Percentiles rank a stretch among this genome's conserved stretches.
Evolutionary conservation across 495 filamentous ascomycete genomes (phyloP).

Genomic region (Hypoxylon lienhwacheense): DNA sequence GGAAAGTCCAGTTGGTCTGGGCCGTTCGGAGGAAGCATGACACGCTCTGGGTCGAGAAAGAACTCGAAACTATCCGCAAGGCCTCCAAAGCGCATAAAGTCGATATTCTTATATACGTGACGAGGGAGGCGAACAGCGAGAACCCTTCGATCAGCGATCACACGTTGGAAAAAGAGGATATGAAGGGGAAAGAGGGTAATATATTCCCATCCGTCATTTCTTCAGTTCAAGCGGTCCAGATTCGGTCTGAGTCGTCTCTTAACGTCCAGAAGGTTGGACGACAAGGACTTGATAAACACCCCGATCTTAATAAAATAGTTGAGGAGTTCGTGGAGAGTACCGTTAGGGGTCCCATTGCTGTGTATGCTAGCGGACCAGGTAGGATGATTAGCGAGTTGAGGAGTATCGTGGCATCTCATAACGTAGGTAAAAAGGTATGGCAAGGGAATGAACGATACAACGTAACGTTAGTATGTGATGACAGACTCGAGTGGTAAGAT

Average conservation of each 20-base stretch:
- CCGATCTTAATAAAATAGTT: slow-evolving; percentile 43
- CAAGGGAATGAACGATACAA: slow-evolving; percentile 58
- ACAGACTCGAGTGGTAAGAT: slow-evolving; percentile 48
- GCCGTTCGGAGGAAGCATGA: slow-evolving; percentile 58
- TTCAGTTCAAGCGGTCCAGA: slow-evolving; percentile 22
- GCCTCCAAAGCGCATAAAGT: slow-evolving; percentile 46
- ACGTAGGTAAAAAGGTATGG: slow-evolving; percentile 55
- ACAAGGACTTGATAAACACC: slow-evolving; percentile 32
- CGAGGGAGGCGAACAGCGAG: slow-evolving; percentile 45
- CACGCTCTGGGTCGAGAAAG: slow-evolving; percentile 57
- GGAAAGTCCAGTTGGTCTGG: slow-evolving; percentile 63
- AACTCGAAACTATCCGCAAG: slow-evolving; percentile 53
- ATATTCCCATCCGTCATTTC: slow-evolving; percentile 6
- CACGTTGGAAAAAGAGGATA: slow-evolving; percentile 23
- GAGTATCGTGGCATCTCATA: slow-evolving; percentile 54
- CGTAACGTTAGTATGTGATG: slow-evolving; percentile 60
- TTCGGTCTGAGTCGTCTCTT: slow-evolving; percentile 16
- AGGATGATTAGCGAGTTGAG: slow-evolving; percentile 61
- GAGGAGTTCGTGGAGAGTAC: slow-evolving; percentile 43
- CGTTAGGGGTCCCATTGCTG: slow-evolving; percentile 51
- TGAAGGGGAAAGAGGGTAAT: slow-evolving; percentile 12
- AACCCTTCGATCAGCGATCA: slow-evolving; percentile 31
- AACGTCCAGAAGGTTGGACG: slow-evolving; percentile 32
- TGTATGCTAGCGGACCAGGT: slow-evolving; percentile 65
- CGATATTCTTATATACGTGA: slow-evolving; percentile 59